Base-by-base conservation (phyloP, 352 stramenopile species). In the Globisporangium irregulare region DNA sequence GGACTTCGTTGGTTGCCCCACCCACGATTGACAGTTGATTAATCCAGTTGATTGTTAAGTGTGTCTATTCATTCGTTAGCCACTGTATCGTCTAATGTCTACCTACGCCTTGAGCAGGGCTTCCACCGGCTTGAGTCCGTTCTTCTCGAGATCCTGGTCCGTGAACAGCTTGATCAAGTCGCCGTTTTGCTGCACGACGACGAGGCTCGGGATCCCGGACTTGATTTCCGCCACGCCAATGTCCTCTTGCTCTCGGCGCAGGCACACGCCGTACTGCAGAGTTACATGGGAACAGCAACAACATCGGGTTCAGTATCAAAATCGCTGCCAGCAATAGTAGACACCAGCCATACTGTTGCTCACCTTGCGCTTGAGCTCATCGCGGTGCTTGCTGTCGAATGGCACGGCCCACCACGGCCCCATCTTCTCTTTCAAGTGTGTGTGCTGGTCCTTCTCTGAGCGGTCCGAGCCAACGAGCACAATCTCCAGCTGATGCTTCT, bases 381-480 rank as follows among this genome's bases (percentile, higher is more conserved):
- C 76, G 43, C 85, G 86, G 9, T 78, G 62, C 48, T 74, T 78
- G 48, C 83, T 74, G 4, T n/a, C 43, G 68, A 87, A 95, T 15
- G 86, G 80, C 38, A 91, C 76, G 72, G 84, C 81, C 81, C 85
- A 93, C 86, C 86, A 94, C 15, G 73, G 60, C 0, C 82, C 84
- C 56, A 92, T 84, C 72, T 93, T 94, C 62, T 90, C 70, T 32
- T 73, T 68, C 18, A 94, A 83, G 63, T 95, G 84, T 22, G 74
- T 76, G 5, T 73, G 55, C 46, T 95, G 86, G 64, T 90, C 86
- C 29, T 73, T 69, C 0, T 73, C 82, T 7, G 78, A 84, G 55
- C 66, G 65, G 68, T 95, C 86, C 55, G 88, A 95, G 57, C 88
- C 73, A 1, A 96, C 76, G 69, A 96, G 93, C 8, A 96, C 81